A percentile compares a stretch with the other conserved stretches of the same genome.
phyloP scores from a whole-genome alignment of 441 rosid species.

The Populus hybrid region DNA sequence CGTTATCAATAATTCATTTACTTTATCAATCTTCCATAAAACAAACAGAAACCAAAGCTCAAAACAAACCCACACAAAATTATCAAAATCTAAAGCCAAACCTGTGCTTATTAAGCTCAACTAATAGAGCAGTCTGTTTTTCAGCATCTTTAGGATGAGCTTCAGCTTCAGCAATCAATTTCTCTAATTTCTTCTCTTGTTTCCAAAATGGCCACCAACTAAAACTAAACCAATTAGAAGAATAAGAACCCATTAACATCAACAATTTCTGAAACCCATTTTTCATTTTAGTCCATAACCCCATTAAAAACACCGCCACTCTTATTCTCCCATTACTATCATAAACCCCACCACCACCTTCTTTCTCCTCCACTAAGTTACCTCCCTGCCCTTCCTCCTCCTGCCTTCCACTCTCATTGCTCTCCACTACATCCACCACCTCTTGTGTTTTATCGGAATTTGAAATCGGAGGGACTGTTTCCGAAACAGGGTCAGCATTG shows the following conservation, averaged over 20 bases:
- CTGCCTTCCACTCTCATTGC: conserved; percentile 24
- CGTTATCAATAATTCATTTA: background rate
- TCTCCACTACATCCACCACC: conserved; percentile 18
- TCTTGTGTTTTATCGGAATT: conserved; percentile 13
- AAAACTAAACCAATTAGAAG: conserved; percentile 57
- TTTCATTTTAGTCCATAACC: conserved; percentile 54
- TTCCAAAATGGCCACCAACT: conserved; percentile 67
- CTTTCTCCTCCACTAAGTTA: conserved; percentile 19
- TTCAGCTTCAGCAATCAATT: conserved; percentile 77
- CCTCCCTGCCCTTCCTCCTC: conserved; percentile 20
- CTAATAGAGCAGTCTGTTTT: conserved; percentile 63
- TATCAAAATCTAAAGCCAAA: conserved; percentile 11
- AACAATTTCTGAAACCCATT: conserved; percentile 45
- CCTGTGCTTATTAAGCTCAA: conserved; percentile 93
- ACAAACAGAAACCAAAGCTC: background rate
- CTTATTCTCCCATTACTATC: background rate
- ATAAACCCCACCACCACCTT: conserved; percentile 33
- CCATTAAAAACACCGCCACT: conserved; percentile 52
- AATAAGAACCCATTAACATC: conserved; percentile 13
- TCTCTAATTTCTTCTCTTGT: conserved; percentile 65
- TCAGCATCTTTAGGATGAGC: conserved; percentile 75
- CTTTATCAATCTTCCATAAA: background rate
- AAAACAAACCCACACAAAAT: background rate
- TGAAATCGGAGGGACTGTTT: conserved; percentile 9
- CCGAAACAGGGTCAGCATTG: conserved; percentile 36